Evolutionary conservation across 305 asterid species (phyloP), one percentile per base, ranked within the genome.

Genomic region (Solanum hybrid): DNA sequence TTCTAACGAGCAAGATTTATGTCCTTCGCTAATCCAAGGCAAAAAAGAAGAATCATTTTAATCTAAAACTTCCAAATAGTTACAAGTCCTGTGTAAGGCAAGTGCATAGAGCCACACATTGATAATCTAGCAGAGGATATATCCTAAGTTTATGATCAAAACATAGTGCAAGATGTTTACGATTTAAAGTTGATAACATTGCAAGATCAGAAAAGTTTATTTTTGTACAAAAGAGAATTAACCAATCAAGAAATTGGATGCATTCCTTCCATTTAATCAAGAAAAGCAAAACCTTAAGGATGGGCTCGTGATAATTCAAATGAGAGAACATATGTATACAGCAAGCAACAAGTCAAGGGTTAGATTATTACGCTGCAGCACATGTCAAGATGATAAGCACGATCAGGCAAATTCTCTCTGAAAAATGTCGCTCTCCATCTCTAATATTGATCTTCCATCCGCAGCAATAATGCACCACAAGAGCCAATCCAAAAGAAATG

Each of bases 331-430:
- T 42, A 75, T 27, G 42, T 14, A 87, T 37, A 40, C 38, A 87
- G 69, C 27, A 87, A 51, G 89, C 20, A 73, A 37, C 1, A 31
- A 32, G 86, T 88, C 77, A 32, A 32, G 77, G 35, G 36, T 77
- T 22, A 89, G 94, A 91, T 90, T 36, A 91, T 95, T 97, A 97
- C 99, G 92, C 94, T 87, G 98, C 98, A 36, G 95, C 94, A 87
- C 93, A 90, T n/a, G 99, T 97, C 91, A 97, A 96, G 91, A 96
- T 27, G 31, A 96, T 76, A 40, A 97, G 99, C 69, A 96, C 91
- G 37, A 91, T 60, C 80, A 97, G 93, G 89, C 98, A 96, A 84
- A 96, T 91, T 92, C 95, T 95, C 66, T 89, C 91, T 5, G 98
- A 93, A 93, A 93, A 92, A 87, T 90, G 91, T 35, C 96, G 93